Percentiles rank a stretch among this genome's conserved stretches.
phyloP scores from a whole-genome alignment of 305 asterid species.

The Withania somnifera region DNA sequence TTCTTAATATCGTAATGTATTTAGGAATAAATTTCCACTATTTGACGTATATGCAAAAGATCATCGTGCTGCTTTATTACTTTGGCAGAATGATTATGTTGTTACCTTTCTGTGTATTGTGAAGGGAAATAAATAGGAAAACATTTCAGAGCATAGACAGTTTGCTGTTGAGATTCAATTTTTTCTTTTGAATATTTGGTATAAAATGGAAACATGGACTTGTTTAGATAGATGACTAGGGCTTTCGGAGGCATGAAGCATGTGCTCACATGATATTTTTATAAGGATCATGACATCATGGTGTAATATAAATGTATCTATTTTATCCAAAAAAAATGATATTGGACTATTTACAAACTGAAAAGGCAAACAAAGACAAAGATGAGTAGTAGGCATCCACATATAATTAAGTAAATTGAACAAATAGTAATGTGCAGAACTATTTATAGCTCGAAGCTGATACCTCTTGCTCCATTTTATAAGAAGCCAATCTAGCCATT shows the following conservation, averaged over 20 bases:
- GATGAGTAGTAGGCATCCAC: neutral
- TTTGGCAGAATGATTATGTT: neutral
- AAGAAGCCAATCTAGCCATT: constrained; percentile 85
- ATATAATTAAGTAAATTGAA: neutral
- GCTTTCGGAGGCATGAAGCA: neutral
- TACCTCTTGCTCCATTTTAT: constrained; percentile 98
- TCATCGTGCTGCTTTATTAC: neutral
- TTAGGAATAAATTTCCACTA: neutral
- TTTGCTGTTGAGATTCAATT: neutral
- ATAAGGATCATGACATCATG: neutral
- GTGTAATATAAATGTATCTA: neutral
- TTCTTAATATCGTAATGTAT: neutral
- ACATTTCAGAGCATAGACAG: neutral
- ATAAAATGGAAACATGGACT: neutral
- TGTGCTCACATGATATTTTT: neutral
- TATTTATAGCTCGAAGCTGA: neutral
- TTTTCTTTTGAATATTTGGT: neutral
- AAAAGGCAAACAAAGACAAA: neutral
- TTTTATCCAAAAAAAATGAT: neutral
- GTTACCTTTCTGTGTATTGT: neutral
- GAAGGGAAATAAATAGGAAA: neutral
- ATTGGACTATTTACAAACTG: neutral
- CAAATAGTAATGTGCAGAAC: neutral
- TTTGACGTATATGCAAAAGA: neutral
- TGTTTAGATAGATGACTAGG: neutral